Evolutionary conservation across 1,284 basidiomycete species (phyloP).

Genomic region (Rhodotorula glutinis): DNA sequence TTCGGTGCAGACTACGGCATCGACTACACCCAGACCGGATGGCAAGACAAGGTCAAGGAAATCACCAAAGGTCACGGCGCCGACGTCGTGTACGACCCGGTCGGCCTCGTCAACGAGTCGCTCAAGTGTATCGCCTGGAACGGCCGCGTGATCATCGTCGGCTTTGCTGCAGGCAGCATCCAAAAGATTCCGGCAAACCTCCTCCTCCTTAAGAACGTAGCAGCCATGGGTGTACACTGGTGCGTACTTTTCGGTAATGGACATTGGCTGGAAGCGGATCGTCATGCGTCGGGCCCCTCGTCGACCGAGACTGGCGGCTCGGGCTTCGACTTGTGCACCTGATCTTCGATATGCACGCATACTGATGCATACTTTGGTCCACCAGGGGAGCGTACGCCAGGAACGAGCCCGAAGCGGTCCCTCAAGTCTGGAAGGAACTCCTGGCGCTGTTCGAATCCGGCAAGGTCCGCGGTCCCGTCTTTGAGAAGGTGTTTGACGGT

Average conservation of each 20-base stretch:
- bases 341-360: too few species aligned
- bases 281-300: background rate
- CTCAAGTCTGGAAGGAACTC: constrained; percentile 70
- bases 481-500: constrained; percentile 67
- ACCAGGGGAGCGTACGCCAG: constrained; percentile 51
- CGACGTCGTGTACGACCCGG: constrained; percentile 74
- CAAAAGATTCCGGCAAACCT: constrained; percentile 90
- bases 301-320: background rate
- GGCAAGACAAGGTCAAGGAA: constrained; percentile 56
- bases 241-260: constrained; percentile 43
- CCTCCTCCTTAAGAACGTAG: constrained; percentile 80
- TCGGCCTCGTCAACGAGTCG: constrained; percentile 65
- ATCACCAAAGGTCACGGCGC: constrained; percentile 76
- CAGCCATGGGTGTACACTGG: constrained; percentile 79
- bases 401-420: constrained; percentile 64
- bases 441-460: constrained; percentile 68
- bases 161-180: constrained; percentile 74
- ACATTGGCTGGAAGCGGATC: too few species aligned
- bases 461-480: constrained; percentile 68
- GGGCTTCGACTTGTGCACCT: too few species aligned
- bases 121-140: constrained; percentile 94
- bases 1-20: constrained; percentile 50
- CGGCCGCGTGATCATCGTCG: constrained; percentile 83
- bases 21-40: constrained; percentile 49
- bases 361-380: too few species aligned